A percentile compares a stretch with the other conserved stretches of the same genome.
These are phyloP conservation scores for Neopestalotiopsis rosae DNA, from an alignment of 2,329 filamentous ascomycete species.

Conservation along the genomic window DNA sequence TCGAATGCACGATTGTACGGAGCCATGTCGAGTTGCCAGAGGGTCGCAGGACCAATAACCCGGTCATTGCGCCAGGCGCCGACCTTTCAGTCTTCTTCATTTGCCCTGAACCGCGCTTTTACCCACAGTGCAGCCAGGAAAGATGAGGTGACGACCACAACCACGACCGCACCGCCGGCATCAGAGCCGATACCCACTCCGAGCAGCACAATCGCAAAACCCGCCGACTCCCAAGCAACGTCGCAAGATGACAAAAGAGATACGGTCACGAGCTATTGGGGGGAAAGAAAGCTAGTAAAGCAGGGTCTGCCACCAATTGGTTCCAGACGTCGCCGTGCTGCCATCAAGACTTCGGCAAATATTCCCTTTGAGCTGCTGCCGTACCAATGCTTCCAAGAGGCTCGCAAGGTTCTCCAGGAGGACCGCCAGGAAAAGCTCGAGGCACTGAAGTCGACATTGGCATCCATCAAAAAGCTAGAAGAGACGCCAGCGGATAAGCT, in stretches of 20 bases:
- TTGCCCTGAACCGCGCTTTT: constrained; percentile 38
- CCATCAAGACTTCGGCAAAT: constrained; percentile 66
- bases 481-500: constrained; percentile 60
- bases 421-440: constrained; percentile 83
- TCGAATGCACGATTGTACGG: constrained; percentile 15
- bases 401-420: constrained; percentile 77
- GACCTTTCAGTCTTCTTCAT: constrained; percentile 34
- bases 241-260: constrained; percentile 64
- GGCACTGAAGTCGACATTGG: constrained; percentile 70
- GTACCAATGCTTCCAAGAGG: constrained; percentile 98
- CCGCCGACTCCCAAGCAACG: constrained; percentile 30
- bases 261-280: constrained; percentile 66
- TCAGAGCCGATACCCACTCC: constrained; percentile 26
- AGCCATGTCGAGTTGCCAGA: constrained; percentile 65
- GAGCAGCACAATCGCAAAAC: constrained; percentile 22
- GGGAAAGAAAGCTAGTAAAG: constrained; percentile 72
- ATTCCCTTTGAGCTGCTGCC: constrained; percentile 92
- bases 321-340: constrained; percentile 81
- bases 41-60: constrained; percentile 61
- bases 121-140: constrained; percentile 40
- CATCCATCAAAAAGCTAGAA: constrained; percentile 72
- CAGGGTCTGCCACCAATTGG: constrained; percentile 76
- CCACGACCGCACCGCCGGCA: constrained; percentile 28
- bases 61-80: constrained; percentile 54
- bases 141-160: constrained; percentile 41